Evolutionary conservation across 352 stramenopile genomes (phyloP), one percentile per base, ranked within the genome.

Genomic region (Pythium diclinum): DNA sequence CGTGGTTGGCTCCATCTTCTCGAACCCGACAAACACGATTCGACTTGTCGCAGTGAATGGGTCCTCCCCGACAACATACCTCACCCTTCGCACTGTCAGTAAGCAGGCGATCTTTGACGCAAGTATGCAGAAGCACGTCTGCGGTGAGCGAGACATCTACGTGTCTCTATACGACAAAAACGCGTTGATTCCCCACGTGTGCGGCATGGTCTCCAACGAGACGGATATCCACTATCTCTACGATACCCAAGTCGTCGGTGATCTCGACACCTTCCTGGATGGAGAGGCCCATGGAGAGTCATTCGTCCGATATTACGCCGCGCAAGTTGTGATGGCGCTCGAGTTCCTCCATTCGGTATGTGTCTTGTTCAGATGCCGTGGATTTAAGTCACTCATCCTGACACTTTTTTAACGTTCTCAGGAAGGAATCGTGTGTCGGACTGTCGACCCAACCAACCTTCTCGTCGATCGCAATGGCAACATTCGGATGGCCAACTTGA

Each of bases 161-260:
- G 75, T 92, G 5, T 81, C 87, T 32, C 65, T 95, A 1, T 91
- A 87, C 67, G 79, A 91, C 48, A 85, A 89, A 70, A 92, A 92
- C 53, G 74, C 73, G 5, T 72, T 92, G 28, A 78, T 92, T 19
- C 84, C 84, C 11, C 74, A 88, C 48, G 70, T 95, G 0, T 77
- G 75, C 51, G 85, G 72, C 51, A 87, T 92, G 69, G 88, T 84
- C 51, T 66, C 81, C 23, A 94, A 87, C 61, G 76, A 85, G n/a
- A 91, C 83, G 19, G 85, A 92, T 51, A 91, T 95, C 51, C 87
- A 95, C 65, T 75, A 92, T 51, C 67, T 95, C 7, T 95, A 94
- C 63, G 70, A 88, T 62, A 81, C 80, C 1, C 83, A 87, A 75
- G 79, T 93, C n/a, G 83, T 95, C 17, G 85, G 85, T 7, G 85